Base-by-base conservation (phyloP, 306 rosid species). In the Trifolium dubium region DNA sequence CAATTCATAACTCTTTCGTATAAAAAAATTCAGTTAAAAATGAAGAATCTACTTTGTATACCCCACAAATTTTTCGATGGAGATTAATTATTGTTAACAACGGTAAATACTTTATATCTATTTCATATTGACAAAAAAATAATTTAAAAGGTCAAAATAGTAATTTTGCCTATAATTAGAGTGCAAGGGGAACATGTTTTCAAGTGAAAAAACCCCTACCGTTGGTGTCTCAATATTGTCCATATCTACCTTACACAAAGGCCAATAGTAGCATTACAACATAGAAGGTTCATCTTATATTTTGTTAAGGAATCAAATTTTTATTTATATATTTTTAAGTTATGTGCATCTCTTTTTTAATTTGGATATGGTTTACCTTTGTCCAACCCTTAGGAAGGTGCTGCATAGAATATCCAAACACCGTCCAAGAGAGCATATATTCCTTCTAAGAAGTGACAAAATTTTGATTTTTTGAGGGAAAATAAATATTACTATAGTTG, bases 401-500 rank as follows among this genome's bases (percentile, higher is more conserved):
- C 43, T 60, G 3, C 64, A 49, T 18, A 41, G 71, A 72, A 71
- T 34, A 76, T 80, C 77, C 64, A 46, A 80, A 28, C 63, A 28
- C 63, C 72, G 31, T 31, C n/a, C 69, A 56, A 71, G 58, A 32
- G 34, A 11, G 73, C 49, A 77, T 75, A 81, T 78, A 56, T 73
- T 77, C 78, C 60, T 69, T 14, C 1, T 4, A 37, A 39, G 11
- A 59, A 50, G 67, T 43, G 78, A 77, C 78, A 74, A 64, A 69
- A 74, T n/a, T 63, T 64, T 19, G 30, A 64, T 63, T 73, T 76
- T 80, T 66, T 46, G 15, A 72, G 46, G 32, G 34, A 37, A 44
- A 60, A 74, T 19, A 43, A 31, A 53, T 66, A 69, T 47, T 66
- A 67, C 50, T 30, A 34, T 9, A 18, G 53, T 13, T 64, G 51